Evolutionary conservation across 2,329 filamentous ascomycete species (phyloP).

Genomic region (Sclerotinia glacialis): DNA sequence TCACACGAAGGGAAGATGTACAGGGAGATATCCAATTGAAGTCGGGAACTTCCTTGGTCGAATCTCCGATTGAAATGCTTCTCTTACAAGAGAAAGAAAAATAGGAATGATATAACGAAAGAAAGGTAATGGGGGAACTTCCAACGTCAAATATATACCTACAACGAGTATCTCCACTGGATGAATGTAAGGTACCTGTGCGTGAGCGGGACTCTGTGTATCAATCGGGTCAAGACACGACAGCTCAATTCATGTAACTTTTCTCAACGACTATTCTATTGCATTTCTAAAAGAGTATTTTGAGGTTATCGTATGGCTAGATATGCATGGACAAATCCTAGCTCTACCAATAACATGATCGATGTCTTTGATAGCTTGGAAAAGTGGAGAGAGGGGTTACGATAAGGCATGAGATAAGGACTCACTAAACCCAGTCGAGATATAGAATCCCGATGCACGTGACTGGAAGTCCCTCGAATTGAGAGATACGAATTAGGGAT

Average conservation of each 20-base stretch:
- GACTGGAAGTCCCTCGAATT: not conserved
- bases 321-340: not conserved
- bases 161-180: conserved; percentile 18
- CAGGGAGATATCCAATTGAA: not conserved
- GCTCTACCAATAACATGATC: not conserved
- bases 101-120: conserved; percentile 16
- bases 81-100: not conserved
- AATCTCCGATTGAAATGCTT: not conserved
- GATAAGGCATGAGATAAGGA: conserved; percentile 8
- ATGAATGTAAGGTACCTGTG: conserved; percentile 15
- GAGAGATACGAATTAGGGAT: conserved; percentile 11
- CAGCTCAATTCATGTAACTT: conserved; percentile 3
- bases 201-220: conserved; percentile 34
- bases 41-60: not conserved
- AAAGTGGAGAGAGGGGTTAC: not conserved
- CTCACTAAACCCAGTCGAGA: conserved; percentile 2
- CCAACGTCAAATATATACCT: conserved; percentile 27
- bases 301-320: not conserved
- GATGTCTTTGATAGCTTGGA: conserved; percentile 2
- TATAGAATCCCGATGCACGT: conserved; percentile 8
- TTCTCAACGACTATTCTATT: conserved; percentile 19
- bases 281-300: not conserved
- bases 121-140: conserved; percentile 18
- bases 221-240: conserved; percentile 33
- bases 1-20: not conserved